Evolutionary conservation across 2,329 filamentous ascomycete species (phyloP).

Genomic region (Alternaria conjuncta): DNA sequence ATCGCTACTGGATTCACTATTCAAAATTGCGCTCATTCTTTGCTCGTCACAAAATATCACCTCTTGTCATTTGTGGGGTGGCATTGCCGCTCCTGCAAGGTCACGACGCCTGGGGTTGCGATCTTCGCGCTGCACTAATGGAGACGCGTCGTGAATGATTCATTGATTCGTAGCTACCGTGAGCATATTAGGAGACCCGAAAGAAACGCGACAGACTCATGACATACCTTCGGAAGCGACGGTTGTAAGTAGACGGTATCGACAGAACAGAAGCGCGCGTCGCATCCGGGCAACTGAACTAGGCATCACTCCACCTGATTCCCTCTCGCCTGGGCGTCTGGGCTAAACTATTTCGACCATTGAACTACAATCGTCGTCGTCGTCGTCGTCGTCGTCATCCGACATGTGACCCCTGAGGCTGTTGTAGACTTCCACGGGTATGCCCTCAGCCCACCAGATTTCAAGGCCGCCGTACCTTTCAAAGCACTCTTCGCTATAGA

Average conservation of each 20-base stretch:
- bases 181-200: neutral
- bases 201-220: neutral
- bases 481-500: slow-evolving; percentile 41
- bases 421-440: slow-evolving; percentile 39
- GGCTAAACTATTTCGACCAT: neutral
- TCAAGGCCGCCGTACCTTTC: slow-evolving; percentile 35
- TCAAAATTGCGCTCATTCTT: neutral
- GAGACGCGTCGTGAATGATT: neutral
- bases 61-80: neutral
- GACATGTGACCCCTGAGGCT: slow-evolving; percentile 20
- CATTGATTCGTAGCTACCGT: neutral
- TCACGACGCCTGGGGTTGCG: neutral
- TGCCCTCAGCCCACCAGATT: slow-evolving; percentile 29
- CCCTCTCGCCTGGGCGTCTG: neutral
- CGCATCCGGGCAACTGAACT: neutral
- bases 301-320: neutral
- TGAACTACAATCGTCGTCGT: neutral
- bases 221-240: neutral
- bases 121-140: neutral
- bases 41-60: neutral
- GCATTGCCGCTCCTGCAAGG: neutral
- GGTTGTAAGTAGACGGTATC: neutral
- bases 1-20: neutral
- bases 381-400: slow-evolving; percentile 20
- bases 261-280: neutral